A percentile compares a stretch with the other conserved stretches of the same genome.
Evolutionary conservation across 2,329 filamentous ascomycete genomes (phyloP).

Genomic region (Orbilia quercus): DNA sequence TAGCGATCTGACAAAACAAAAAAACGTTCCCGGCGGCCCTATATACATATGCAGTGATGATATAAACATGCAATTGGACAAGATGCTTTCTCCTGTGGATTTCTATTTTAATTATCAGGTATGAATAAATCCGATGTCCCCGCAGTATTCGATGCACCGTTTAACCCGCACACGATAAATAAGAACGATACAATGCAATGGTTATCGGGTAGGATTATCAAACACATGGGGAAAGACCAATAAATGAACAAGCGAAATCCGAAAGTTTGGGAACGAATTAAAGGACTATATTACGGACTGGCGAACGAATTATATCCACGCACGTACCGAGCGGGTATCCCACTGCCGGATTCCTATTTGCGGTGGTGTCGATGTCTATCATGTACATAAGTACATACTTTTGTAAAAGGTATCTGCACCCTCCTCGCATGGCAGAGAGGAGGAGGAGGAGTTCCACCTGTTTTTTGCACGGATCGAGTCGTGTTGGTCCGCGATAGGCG

Average conservation of each 20-base stretch:
- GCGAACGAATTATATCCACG: conserved; percentile 52
- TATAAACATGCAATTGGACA: conserved; percentile 6
- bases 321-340: conserved; percentile 38
- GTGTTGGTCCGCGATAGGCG: conserved; percentile 56
- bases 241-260: conserved; percentile 4
- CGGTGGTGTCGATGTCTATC: conserved; percentile 2
- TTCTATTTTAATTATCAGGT: not conserved
- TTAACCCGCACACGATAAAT: too few relatives aligned
- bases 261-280: conserved; percentile 1
- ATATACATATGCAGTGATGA: too few relatives aligned
- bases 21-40: conserved; percentile 3
- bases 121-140: not conserved
- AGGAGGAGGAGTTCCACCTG: conserved; percentile 50
- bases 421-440: conserved; percentile 2
- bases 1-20: conserved; percentile 42
- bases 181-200: too few relatives aligned
- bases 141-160: conserved; percentile 1
- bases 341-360: conserved; percentile 8
- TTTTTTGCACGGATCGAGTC: conserved; percentile 15
- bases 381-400: conserved; percentile 6
- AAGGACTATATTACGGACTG: too few relatives aligned
- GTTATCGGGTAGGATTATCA: not conserved
- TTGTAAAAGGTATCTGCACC: conserved; percentile 15
- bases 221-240: not conserved
- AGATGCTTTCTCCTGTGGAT: too few relatives aligned